phyloP scores from a whole-genome alignment of 1,139 yeast species.

The Sugiyamaella japonica region DNA sequence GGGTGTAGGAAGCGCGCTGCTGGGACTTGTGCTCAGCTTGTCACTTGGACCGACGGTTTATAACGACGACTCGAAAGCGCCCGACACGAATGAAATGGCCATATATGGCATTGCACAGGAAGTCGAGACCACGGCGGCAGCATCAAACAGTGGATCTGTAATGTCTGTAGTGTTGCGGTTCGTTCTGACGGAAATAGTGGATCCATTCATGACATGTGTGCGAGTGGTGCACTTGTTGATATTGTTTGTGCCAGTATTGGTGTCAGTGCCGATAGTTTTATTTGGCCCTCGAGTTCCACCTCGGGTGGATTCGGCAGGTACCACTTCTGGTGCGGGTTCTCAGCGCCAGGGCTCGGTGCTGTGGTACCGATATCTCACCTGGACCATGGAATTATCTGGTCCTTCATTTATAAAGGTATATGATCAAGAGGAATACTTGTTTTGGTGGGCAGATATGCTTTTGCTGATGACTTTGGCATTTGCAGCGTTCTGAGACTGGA shows the following conservation, averaged over 20 bases:
- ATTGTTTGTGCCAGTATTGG: conserved; percentile 69
- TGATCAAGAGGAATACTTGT: conserved; percentile 25
- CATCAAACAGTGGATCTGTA: not conserved
- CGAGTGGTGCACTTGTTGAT: conserved; percentile 68
- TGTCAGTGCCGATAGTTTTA: conserved; percentile 63
- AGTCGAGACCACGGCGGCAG: not conserved
- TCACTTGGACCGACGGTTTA: not conserved
- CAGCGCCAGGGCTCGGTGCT: conserved; percentile 60
- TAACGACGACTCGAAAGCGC: not conserved
- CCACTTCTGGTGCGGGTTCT: conserved; percentile 30
- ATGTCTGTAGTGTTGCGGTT: not conserved
- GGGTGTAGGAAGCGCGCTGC: not conserved
- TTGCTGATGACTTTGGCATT: conserved; percentile 3
- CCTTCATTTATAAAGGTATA: conserved; percentile 80
- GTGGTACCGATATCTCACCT: conserved; percentile 71
- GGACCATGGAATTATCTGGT: conserved; percentile 81
- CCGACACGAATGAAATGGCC: conserved; percentile 16
- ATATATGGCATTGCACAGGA: conserved; percentile 4
- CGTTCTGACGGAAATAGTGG: conserved; percentile 35
- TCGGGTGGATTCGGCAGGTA: conserved; percentile 22
- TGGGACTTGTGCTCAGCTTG: not conserved
- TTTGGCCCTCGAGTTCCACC: conserved; percentile 50
- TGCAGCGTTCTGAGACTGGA: conserved; percentile 6
- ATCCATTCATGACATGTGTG: conserved; percentile 66
- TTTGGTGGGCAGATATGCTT: conserved; percentile 13